Base-by-base conservation (phyloP, 805 yeast species). In the Tanozyma kutaoensis region DNA sequence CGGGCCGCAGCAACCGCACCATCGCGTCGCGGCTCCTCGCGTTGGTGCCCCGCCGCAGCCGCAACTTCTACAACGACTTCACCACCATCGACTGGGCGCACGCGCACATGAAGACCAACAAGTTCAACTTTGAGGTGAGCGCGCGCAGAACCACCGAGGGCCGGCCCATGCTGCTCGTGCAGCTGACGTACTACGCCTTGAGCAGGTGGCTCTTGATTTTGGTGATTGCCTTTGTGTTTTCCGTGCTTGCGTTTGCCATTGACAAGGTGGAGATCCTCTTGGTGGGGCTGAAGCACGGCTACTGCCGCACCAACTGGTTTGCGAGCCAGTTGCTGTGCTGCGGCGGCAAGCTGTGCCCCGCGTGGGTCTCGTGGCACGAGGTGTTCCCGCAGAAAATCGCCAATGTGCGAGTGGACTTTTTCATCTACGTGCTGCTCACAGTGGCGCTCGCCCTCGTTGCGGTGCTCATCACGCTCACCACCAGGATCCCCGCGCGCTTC, bases 11-110 rank as follows among this genome's bases (percentile, higher is more conserved):
- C n/a, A n/a, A n/a, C n/a, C n/a, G n/a, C n/a, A n/a, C n/a, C n/a
- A n/a, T n/a, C n/a, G n/a, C n/a, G n/a, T n/a, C n/a, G 17, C 7
- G 7, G 17, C 7, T 7, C 7, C 17, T 15, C 17, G 7, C 7
- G 17, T 7, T 15, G 5, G 7, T 15, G n/a, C 8, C 13, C 11
- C 29, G 15, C 5, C 14, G 3, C 5, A 13, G 7, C 14, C 15
- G 20, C 12, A 55, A 52, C 35, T 66, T 52, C 48, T 70, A 70
- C 41, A 72, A 70, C 40, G 75, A 70, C 43, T 70, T 69, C 45
- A 69, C 77, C 14, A 67, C 75, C 12, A 65, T 69, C 12, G 77
- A 70, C 45, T 70, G 76, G 76, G 62, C 66, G 3, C 55, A 58
- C 17, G 72, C 69, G 18, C 55, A 58, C 20, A 48, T 67, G 17